phyloP scores from a whole-genome alignment of 306 rosid species.

The Chamaecrista fasciculata region DNA sequence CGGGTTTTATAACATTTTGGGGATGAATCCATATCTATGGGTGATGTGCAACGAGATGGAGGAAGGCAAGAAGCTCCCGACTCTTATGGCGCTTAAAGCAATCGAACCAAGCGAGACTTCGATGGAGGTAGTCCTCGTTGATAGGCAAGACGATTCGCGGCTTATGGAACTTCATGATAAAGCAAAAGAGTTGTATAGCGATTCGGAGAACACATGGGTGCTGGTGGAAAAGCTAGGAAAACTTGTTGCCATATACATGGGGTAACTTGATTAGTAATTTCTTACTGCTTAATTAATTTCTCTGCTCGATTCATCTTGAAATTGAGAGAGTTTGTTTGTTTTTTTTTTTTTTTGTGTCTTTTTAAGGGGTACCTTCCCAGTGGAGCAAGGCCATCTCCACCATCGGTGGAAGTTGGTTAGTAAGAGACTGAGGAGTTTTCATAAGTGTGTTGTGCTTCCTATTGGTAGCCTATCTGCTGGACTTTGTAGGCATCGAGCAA shows the following conservation, averaged over 20 bases:
- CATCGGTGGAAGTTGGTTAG: constrained; percentile 82
- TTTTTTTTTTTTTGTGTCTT: constrained; percentile 8
- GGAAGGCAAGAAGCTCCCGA: constrained; percentile 62
- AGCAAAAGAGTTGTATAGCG: constrained; percentile 72
- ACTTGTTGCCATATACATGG: constrained; percentile 90
- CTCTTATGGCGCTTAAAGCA: constrained; percentile 66
- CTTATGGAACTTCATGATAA: constrained; percentile 84
- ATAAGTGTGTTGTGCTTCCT: constrained; percentile 84
- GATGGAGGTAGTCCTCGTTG: constrained; percentile 88
- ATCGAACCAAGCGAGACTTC: constrained; percentile 63
- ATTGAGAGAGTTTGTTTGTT: not conserved
- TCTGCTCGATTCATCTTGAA: not conserved
- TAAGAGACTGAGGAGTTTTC: constrained; percentile 70
- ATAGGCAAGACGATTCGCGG: constrained; percentile 65
- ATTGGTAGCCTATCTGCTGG: constrained; percentile 85
- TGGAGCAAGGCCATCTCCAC: constrained; percentile 85
- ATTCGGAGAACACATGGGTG: constrained; percentile 63
- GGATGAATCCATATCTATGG: constrained; percentile 98
- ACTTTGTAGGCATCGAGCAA: constrained; percentile 95
- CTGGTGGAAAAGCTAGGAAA: constrained; percentile 88
- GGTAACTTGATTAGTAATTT: constrained; percentile 45
- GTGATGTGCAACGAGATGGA: constrained; percentile 79
- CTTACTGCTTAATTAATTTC: no score
- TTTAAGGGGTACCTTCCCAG: constrained; percentile 74
- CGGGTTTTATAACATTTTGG: constrained; percentile 89